Base-by-base conservation (phyloP, 1,139 yeast species). In the Suhomyces bolitotheri region DNA sequence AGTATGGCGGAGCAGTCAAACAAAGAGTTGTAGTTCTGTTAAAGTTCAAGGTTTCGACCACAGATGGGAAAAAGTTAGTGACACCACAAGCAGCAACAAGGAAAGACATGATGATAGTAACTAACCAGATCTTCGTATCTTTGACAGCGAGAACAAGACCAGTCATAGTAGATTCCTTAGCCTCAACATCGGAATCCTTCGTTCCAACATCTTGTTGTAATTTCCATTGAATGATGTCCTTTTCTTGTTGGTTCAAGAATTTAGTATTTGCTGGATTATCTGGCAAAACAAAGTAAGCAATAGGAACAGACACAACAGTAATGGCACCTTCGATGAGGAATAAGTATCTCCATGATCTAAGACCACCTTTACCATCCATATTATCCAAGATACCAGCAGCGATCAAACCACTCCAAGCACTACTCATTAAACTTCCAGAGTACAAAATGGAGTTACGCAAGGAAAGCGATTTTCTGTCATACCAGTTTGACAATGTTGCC, bases 391-490 rank as follows among this genome's bases (percentile, higher is more conserved):
- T 72, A 36, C 80, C 81, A 34, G 74, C 78, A 17, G 86, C 86
- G 41, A 86, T 73, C 34, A 87, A 76, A 39, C 95, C 94, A 38
- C 88, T 84, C 59, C 85, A 84, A 4, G 90, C 95, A 54, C 92
- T 89, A 16, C 90, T 84, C 41, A 83, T 67, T 49, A 82, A 74
- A 10, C 87, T 78, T 31, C 87, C 82, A 28, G 82, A 68, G 51
- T 74, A 78, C 45, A 81, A 66, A 38, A 80, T 62, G 10, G 86
- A 75, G 51, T 76, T 72, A 51, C 88, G 65, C 26, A 73, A 59
- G 7, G 79, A 63, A 41, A 73, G 60, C 39, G 73, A 75, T 37
- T 65, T 66, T 41, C 71, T 62, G 28, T 66, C 65, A 45, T 76
- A 76, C 69, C 76, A 76, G 44, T 67, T 65, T 13, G 77, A 68